phyloP scores from a whole-genome alignment of 1,139 yeast species.

The Debaryomyces singareniensis region DNA sequence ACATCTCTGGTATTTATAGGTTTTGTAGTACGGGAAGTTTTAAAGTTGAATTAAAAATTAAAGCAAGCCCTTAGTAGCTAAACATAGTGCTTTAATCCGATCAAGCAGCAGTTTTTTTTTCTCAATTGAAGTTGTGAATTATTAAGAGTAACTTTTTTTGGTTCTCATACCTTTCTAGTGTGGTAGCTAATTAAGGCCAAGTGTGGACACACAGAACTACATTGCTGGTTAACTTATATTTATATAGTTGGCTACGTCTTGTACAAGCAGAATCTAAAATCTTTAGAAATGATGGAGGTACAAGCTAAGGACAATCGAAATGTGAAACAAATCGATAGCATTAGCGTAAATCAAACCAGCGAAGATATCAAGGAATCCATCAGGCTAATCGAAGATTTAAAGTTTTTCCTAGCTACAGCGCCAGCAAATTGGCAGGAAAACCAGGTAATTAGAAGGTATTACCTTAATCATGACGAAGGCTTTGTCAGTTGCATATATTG shows the following conservation, averaged over 20 bases:
- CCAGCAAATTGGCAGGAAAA: slow-evolving; percentile 93
- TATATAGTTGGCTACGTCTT: no score
- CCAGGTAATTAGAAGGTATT: slow-evolving; percentile 82
- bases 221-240: no score
- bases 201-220: background rate
- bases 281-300: background rate
- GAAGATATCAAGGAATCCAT: slow-evolving; percentile 43
- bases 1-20: background rate
- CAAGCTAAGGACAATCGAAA: background rate
- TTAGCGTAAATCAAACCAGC: slow-evolving; percentile 1
- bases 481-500: slow-evolving; percentile 88
- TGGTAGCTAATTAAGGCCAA: no score
- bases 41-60: slow-evolving; percentile 6
- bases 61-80: no score
- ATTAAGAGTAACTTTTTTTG: no score
- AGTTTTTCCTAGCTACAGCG: slow-evolving; percentile 83
- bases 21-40: slow-evolving; percentile 8
- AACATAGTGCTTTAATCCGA: no score
- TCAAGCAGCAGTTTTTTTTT: no score
- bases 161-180: no score
- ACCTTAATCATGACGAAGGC: slow-evolving; percentile 82
- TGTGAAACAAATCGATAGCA: background rate
- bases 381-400: slow-evolving; percentile 66
- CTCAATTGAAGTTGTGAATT: no score
- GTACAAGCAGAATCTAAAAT: no score